Evolutionary conservation across 2,329 filamentous ascomycete species (phyloP), one percentile per base, ranked within the genome.

Genomic region (Stenocarpella maydis): DNA sequence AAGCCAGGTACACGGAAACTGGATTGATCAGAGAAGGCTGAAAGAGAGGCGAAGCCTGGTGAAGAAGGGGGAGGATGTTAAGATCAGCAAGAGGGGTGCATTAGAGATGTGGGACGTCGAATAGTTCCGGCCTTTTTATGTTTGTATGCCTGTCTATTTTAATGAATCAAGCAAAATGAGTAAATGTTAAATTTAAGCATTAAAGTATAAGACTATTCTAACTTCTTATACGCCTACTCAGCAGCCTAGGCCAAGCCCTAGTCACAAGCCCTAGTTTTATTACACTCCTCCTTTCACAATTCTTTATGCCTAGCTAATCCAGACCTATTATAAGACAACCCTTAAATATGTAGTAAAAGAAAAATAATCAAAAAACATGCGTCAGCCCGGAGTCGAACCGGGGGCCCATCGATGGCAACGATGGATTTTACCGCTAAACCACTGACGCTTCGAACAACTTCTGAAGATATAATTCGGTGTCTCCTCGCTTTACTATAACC

Each of bases 361-460:
- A n/a, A n/a, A n/a, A n/a, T n/a, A n/a, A n/a, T n/a, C n/a, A n/a
- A n/a, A n/a, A n/a, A n/a, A n/a, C n/a, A 60, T 65, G 61, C 61
- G 63, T 31, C 63, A 65, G 80, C 63, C 63, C 47, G 47, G 63
- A 65, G 50, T 65, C 63, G 63, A 65, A 65, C 63, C 47, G 47
- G 63, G 63, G 63, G 81, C 82, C 80, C 81, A 82, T 84, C 82
- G 81, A 84, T 84, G 82, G 82, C 82, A 84, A 84, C 82, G 82
- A 84, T 82, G 81, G 80, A 84, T 84, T 83, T 82, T 84, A 84
- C 82, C 82, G 83, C 81, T 84, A 83, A 83, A 83, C 82, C 82
- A 84, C 81, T 81, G 76, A 61, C 69, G 67, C 69, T 10, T 28
- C 24, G n/a, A n/a, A n/a, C n/a, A n/a, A n/a, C n/a, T n/a, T n/a